Evolutionary conservation across 495 filamentous ascomycete genomes (phyloP), one percentile per base, ranked within the genome.

Genomic region (Cercophora samala): DNA sequence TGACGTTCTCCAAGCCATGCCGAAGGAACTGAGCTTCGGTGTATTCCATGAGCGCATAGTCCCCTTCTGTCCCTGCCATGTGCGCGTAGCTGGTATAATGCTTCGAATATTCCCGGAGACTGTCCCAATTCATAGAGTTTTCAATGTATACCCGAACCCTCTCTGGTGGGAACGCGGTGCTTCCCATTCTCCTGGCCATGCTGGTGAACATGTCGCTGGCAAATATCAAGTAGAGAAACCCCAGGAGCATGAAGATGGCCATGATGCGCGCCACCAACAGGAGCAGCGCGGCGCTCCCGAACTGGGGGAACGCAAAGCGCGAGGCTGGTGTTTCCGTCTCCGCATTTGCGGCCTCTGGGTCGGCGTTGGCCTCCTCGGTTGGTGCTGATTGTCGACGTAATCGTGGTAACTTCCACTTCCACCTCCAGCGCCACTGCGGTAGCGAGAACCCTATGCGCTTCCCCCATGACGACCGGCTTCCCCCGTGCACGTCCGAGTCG

Each of bases 1-100:
- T 74, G 26, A 96, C 87, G 55, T 85, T 78, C 67, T 97, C 92
- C 69, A 98, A 80, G 9, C 85, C 85, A 64, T 88, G 88, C 32
- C 79, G 84, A 69, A 77, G 78, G 74, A 96, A 96, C 68, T 87
- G 77, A 65, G 85, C 85, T 77, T 94, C 85, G 63, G 97, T 86
- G 80, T 91, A 96, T 78, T 91, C 84, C 19, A 90, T 93, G 25
- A 96, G 82, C 60, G 88, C 87, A 67, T 87, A 91, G 76, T 95
- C 93, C 29, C 95, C 96, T 77, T 95, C 88, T 4, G 92, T 95
- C 26, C 95, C 95, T 3, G 93, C 95, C 52, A 97, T 80, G 77
- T 98, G 95, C 67, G 93, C 88, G 72, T 88, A 96, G 25, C 81
- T 80, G 22, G 91, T 93, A 64, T 95, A 83, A 71, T 90, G 87